phyloP scores from a whole-genome alignment of 371 early-diverging fungal species.

The Choanephora cucurbitarum region DNA sequence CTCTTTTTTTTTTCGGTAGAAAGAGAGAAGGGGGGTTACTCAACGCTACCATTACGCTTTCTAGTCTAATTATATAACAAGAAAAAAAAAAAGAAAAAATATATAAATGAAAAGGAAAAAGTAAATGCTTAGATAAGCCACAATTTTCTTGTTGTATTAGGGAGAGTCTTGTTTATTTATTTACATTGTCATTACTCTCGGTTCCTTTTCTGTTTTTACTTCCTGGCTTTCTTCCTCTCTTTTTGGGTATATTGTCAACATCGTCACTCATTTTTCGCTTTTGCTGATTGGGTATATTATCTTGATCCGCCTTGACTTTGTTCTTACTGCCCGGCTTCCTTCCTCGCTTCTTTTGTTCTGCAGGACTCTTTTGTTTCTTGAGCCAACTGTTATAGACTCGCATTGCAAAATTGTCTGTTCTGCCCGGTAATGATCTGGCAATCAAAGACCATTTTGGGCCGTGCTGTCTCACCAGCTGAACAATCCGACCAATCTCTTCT shows the following conservation, averaged over 20 bases:
- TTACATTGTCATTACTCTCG: neutral
- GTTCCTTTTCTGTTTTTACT: neutral
- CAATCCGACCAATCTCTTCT: slow-evolving; percentile 34
- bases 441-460: slow-evolving; percentile 39
- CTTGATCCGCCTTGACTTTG: no score
- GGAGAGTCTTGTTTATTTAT: no score
- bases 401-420: slow-evolving; percentile 38
- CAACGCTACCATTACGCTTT: no score
- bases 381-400: slow-evolving; percentile 11
- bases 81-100: no score
- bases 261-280: no score
- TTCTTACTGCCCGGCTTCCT: neutral
- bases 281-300: no score
- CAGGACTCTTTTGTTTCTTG: neutral
- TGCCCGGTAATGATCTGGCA: slow-evolving; percentile 31
- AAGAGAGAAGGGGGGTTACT: no score
- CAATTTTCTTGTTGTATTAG: no score
- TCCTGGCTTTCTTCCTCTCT: neutral
- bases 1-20: no score
- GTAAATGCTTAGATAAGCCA: no score
- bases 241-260: neutral
- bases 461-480: slow-evolving; percentile 21
- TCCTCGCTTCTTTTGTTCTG: neutral
- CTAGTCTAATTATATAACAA: no score
- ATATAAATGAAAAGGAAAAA: no score